These are phyloP conservation scores for Apiospora phragmitis DNA, from an alignment of 2,329 filamentous ascomycete genomes.

Conservation along the genomic window DNA sequence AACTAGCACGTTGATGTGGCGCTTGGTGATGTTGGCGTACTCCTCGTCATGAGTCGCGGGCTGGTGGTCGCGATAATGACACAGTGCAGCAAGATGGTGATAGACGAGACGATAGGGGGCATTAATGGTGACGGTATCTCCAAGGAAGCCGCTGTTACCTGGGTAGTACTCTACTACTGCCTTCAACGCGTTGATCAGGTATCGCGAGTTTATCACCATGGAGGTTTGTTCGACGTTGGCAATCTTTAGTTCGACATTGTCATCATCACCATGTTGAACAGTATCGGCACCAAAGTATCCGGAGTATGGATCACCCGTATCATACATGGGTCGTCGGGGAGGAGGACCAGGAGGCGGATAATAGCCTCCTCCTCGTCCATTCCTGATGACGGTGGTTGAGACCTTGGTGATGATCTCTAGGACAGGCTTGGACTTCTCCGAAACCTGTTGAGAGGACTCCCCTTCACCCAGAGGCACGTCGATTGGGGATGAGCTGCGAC, in stretches of 20 bases:
- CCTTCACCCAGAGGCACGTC: conserved; percentile 32
- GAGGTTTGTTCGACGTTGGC: conserved; percentile 33
- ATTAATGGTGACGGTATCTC: conserved; percentile 38
- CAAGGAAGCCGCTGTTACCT: conserved; percentile 35
- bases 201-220: conserved; percentile 45
- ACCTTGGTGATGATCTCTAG: conserved; percentile 46
- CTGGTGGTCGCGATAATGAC: conserved; percentile 42
- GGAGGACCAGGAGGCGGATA: not conserved
- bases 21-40: conserved; percentile 40
- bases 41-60: conserved; percentile 40
- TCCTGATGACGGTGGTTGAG: conserved; percentile 22
- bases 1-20: conserved; percentile 48
- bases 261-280: conserved; percentile 18
- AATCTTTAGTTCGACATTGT: conserved; percentile 25
- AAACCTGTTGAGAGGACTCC: conserved; percentile 20
- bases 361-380: conserved; percentile 12
- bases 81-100: conserved; percentile 46
- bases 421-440: conserved; percentile 32
- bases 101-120: conserved; percentile 50
- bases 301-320: conserved; percentile 19
- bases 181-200: conserved; percentile 48
- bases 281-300: conserved; percentile 29
- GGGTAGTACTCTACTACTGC: conserved; percentile 52
- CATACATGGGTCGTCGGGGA: conserved; percentile 5
- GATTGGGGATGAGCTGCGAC: conserved; percentile 40